Percentiles rank a stretch among this genome's conserved stretches.
These are phyloP conservation scores for Colletotrichum lindemuthianum DNA, from an alignment of 2,329 filamentous ascomycete species.

Conservation along the genomic window DNA sequence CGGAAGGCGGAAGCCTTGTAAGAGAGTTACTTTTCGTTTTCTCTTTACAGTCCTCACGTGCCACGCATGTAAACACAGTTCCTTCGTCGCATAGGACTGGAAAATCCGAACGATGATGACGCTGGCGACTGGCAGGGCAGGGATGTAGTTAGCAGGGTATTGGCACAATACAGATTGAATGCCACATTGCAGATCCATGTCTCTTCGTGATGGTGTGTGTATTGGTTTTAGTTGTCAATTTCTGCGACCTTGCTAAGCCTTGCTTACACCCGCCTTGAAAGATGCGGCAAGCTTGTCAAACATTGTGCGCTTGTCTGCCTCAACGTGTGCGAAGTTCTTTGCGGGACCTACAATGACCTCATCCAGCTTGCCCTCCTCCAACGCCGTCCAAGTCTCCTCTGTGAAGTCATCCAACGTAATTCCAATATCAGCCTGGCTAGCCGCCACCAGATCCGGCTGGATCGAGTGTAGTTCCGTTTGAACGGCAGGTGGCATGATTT, in stretches of 20 bases:
- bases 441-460: slow-evolving; percentile 47
- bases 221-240: no score
- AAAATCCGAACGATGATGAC: slow-evolving; percentile 21
- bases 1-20: slow-evolving; percentile 8
- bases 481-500: slow-evolving; percentile 59
- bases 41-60: slow-evolving; percentile 25
- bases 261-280: slow-evolving; percentile 11
- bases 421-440: slow-evolving; percentile 46
- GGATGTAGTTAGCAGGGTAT: slow-evolving; percentile 32
- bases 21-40: slow-evolving; percentile 30
- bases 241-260: neutral
- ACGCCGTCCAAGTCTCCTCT: slow-evolving; percentile 55
- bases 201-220: neutral
- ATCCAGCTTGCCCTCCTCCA: slow-evolving; percentile 53
- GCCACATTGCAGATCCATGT: neutral
- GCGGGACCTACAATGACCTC: slow-evolving; percentile 35
- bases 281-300: slow-evolving; percentile 21
- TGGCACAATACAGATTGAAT: slow-evolving; percentile 34
- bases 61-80: slow-evolving; percentile 13
- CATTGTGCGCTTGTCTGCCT: slow-evolving; percentile 16
- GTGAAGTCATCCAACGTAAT: slow-evolving; percentile 53
- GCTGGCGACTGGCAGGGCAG: slow-evolving; percentile 27
- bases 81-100: slow-evolving; percentile 23
- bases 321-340: slow-evolving; percentile 25
- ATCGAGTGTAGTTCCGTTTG: slow-evolving; percentile 60